Evolutionary conservation across 176 grass and related monocot genomes (phyloP).

Genomic region (Cymbopogon citratus): DNA sequence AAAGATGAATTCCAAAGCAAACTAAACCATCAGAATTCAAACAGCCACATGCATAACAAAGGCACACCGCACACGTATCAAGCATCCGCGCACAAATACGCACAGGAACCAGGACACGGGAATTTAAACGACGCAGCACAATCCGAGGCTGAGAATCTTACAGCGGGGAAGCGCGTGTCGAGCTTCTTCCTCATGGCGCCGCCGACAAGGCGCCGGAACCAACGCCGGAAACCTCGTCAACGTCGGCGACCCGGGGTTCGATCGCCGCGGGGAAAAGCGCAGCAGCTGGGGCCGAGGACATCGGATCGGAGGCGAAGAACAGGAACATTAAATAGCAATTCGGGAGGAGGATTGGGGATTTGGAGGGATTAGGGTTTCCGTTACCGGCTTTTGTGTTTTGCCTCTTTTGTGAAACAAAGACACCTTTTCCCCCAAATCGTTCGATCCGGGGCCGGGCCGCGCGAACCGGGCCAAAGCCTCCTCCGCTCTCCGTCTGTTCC

Average conservation of each 20-base stretch:
- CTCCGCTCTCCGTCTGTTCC: background rate
- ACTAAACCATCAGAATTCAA: background rate
- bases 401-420: background rate
- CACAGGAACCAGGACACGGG: background rate
- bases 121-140: background rate
- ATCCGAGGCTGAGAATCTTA: background rate
- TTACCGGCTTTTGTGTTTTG: slow-evolving; percentile 14
- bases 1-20: background rate
- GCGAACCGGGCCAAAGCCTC: slow-evolving; percentile 24
- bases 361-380: slow-evolving; percentile 42
- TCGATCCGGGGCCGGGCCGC: slow-evolving; percentile 13
- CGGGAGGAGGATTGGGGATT: slow-evolving; percentile 15
- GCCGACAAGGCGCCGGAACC: background rate
- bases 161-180: slow-evolving; percentile 95
- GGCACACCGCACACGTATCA: background rate
- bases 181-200: slow-evolving; percentile 97
- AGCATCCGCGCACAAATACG: background rate
- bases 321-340: slow-evolving; percentile 39
- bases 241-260: background rate
- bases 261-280: slow-evolving; percentile 24
- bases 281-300: background rate
- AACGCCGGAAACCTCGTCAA: background rate
- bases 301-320: slow-evolving; percentile 26
- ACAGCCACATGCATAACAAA: background rate
- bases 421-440: background rate